phyloP scores from a whole-genome alignment of 2,329 filamentous ascomycete genomes.

The Arachnopeziza araneosa region DNA sequence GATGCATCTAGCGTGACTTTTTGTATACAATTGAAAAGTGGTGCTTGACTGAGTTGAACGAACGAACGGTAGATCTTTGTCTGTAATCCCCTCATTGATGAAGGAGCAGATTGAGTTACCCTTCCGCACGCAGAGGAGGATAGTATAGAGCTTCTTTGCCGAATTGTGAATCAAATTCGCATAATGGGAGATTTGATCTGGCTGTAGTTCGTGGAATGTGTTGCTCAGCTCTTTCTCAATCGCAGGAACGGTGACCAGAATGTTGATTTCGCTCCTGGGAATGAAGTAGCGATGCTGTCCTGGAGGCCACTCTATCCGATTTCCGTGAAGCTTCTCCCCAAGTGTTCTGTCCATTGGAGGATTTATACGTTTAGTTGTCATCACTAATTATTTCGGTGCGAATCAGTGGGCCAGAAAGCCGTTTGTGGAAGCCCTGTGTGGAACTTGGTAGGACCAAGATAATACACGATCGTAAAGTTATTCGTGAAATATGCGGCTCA shows the following conservation, averaged over 20 bases:
- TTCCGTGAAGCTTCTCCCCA: background rate
- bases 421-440: too few relatives aligned
- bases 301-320: background rate
- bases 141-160: conserved; percentile 11
- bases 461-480: too few relatives aligned
- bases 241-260: background rate
- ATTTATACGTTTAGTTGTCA: too few relatives aligned
- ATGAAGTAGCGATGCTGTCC: background rate
- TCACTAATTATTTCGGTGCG: too few relatives aligned
- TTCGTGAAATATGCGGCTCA: too few relatives aligned
- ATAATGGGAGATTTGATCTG: background rate
- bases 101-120: conserved; percentile 7
- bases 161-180: background rate
- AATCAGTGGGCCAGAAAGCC: too few relatives aligned
- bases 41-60: background rate
- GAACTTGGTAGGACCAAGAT: too few relatives aligned
- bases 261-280: background rate
- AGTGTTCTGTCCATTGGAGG: background rate
- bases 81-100: conserved; percentile 8
- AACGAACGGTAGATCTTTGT: conserved; percentile 15
- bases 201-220: background rate
- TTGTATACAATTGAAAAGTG: background rate
- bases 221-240: background rate
- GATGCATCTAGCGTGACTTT: background rate
- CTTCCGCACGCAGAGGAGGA: conserved; percentile 11